Conservation (phyloP, 2,329 filamentous ascomycete genomes). For the Dryadomyces quercus-mongolicae region DNA sequence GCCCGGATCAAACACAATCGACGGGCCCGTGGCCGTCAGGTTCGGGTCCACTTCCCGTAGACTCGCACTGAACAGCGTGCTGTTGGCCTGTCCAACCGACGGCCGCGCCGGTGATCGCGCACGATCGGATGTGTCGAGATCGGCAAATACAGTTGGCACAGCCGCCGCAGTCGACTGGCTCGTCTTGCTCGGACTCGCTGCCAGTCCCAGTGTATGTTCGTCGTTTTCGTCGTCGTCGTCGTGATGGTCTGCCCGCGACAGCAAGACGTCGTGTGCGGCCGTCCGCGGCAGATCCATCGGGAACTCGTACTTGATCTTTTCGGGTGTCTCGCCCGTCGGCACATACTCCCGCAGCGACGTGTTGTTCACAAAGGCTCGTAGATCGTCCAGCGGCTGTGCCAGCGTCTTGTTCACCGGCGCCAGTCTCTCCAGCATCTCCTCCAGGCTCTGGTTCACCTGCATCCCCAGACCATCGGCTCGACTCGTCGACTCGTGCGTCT, state of each 20-base stretch:
- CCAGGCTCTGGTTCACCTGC: constrained; percentile 51
- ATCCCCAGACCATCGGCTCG: constrained; percentile 60
- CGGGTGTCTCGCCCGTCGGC: constrained; percentile 75
- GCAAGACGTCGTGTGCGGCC: constrained; percentile 29
- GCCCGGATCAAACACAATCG: constrained; percentile 28
- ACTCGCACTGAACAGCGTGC: constrained; percentile 25
- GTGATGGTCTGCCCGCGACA: constrained; percentile 18
- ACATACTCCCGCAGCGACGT: constrained; percentile 66
- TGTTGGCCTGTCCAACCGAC: constrained; percentile 2
- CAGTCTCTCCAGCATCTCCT: constrained; percentile 46
- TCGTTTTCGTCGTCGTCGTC: not conserved
- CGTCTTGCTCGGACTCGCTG: constrained; percentile 1
- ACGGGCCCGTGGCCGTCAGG: constrained; percentile 19
- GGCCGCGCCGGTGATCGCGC: not conserved
- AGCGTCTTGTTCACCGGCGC: constrained; percentile 47
- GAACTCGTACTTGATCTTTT: constrained; percentile 71
- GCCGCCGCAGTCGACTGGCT: too few species aligned
- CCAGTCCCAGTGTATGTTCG: not conserved
- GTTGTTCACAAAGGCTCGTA: constrained; percentile 56
- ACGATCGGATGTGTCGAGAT: constrained; percentile 7
- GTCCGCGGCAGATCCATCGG: constrained; percentile 70
- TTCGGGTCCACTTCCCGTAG: constrained; percentile 44
- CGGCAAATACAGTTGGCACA: constrained; percentile 14
- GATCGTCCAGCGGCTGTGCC: constrained; percentile 55
- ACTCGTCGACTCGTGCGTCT: constrained; percentile 38